Evolutionary conservation across 805 yeast genomes (phyloP), one percentile per base, ranked within the genome.

Genomic region (Pichia heedii): DNA sequence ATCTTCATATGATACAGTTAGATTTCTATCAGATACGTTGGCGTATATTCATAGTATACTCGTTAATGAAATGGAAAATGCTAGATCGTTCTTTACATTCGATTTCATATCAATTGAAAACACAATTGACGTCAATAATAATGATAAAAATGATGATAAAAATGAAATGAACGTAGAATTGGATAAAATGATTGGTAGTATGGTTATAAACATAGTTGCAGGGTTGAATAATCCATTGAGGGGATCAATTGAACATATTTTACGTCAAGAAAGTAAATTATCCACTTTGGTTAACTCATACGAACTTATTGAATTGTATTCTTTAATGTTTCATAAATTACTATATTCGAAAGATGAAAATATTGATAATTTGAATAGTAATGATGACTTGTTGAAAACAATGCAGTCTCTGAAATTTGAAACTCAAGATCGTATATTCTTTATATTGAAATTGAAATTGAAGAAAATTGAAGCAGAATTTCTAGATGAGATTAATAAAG

Each of bases 1-100:
- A 36, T 74, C 81, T 9, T 81, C 84, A 0, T 83, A 83, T 58
- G 96, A 90, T 57, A 84, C 96, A 1, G 68, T 79, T 22, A 69
- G 96, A 43, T 89, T 80, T 50, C 68, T 86, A 16, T 95, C 97
- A 22, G 96, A 88, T 57, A 71, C 93, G 27, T 65, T 93, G 33
- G 97, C 97, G 0, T 84, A 84, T 67, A 72, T 88, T 2, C 97
- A 93, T 57, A 76, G 89, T 2, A 72, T 85, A 5, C 79, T 88
- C 26, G 95, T 88, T 4, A 85, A 86, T 62, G 98, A 93, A 60
- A 72, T 79, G 34, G 98, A 93, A 56, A 70, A 81, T 26, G 71
- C 90, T 5, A 70, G 71, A 9, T 70, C 79, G 18, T 62, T 90
- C 40, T 79, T 90, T 43, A 71, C 71, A 37, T 56, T 62, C 35